A percentile compares a stretch with the other conserved stretches of the same genome.
These are phyloP conservation scores for Forsythia suspensa DNA, from an alignment of 257 asterid genomes.

Conservation along the genomic window DNA sequence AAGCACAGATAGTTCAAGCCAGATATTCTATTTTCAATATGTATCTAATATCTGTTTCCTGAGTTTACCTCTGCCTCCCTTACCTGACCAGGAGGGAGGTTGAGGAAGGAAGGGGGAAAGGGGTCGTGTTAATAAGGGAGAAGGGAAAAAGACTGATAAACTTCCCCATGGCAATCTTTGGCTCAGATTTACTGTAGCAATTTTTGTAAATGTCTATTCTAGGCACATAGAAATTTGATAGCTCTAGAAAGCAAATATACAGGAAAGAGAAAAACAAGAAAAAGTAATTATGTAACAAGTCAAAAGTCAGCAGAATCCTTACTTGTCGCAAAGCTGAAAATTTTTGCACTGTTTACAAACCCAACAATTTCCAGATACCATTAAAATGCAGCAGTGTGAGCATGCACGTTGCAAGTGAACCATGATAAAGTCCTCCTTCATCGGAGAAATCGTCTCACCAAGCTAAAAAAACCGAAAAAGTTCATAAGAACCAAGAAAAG, in stretches of 20 bases:
- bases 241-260: constrained; percentile 1
- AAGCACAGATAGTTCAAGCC: neutral
- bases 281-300: neutral
- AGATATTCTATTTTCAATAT: neutral
- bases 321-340: constrained; percentile 89
- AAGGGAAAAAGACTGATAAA: neutral
- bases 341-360: constrained; percentile 84
- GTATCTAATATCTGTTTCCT: neutral
- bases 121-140: neutral
- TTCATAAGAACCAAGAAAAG: constrained; percentile 15
- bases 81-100: neutral
- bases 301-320: constrained; percentile 27
- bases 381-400: constrained; percentile 78
- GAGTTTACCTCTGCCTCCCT: neutral
- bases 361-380: constrained; percentile 93
- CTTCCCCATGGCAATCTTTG: neutral
- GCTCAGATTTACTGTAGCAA: neutral
- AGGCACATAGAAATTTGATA: neutral
- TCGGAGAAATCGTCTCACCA: constrained; percentile 89
- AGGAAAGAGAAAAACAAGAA: neutral
- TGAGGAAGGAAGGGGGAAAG: neutral
- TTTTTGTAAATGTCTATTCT: neutral
- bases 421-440: constrained; percentile 99
- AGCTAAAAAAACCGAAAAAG: constrained; percentile 50
- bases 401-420: constrained; percentile 93